A percentile compares a stretch with the other conserved stretches of the same genome.
Conservation (phyloP, 352 stramenopile genomes). For the Blastocystis sp. region DNA sequence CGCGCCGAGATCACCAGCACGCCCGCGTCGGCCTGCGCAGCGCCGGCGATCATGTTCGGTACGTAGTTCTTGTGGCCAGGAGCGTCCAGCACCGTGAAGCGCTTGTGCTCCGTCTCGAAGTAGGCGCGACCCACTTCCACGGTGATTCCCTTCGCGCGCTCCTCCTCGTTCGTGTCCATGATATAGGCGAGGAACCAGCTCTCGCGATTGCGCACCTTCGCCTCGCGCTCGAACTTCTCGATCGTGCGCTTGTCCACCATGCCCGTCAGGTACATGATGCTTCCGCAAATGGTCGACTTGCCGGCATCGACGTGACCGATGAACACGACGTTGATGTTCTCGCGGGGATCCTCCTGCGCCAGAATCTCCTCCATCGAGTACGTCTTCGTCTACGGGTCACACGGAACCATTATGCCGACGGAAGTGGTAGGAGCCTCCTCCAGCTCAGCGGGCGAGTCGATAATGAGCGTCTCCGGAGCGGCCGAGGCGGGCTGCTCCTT, state of each 20-base stretch:
- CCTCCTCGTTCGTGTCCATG: conserved; percentile 98
- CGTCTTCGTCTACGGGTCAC: conserved; percentile 6
- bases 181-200: conserved; percentile 96
- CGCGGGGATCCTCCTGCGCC: conserved; percentile 78
- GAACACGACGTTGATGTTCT: conserved; percentile 97
- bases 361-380: conserved; percentile 62
- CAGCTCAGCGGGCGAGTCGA: not conserved
- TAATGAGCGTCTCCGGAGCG: not conserved
- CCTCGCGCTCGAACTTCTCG: conserved; percentile 92
- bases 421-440: not conserved
- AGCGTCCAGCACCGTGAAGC: conserved; percentile 94
- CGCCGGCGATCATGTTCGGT: conserved; percentile 94
- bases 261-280: conserved; percentile 93
- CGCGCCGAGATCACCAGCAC: conserved; percentile 79
- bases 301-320: conserved; percentile 97
- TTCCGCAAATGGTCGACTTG: conserved; percentile 91
- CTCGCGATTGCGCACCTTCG: conserved; percentile 82
- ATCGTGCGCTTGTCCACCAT: conserved; percentile 97
- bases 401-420: not conserved
- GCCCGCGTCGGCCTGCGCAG: conserved; percentile 87
- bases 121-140: conserved; percentile 87
- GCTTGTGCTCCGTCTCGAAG: conserved; percentile 85
- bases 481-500: not conserved
- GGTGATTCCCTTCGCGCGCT: conserved; percentile 86
- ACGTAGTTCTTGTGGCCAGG: conserved; percentile 96